phyloP scores from a whole-genome alignment of 2,329 filamentous ascomycete species.

The Colletotrichum liaoningense region DNA sequence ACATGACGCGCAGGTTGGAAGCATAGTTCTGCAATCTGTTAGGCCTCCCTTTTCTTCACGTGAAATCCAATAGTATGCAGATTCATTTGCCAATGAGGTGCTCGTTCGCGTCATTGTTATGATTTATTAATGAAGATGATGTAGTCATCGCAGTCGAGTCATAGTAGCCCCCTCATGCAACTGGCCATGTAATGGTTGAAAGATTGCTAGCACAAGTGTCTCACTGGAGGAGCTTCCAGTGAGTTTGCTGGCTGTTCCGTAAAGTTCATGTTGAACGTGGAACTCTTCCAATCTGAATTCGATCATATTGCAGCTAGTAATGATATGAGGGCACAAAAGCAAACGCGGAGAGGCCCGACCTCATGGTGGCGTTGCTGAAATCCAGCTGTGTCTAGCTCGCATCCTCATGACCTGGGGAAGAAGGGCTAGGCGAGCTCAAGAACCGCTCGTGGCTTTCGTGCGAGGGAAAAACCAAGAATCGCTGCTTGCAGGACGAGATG shows the following conservation, averaged over 20 bases:
- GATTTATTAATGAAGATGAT: too few relatives aligned
- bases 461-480: background rate
- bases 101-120: background rate
- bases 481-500: background rate
- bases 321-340: background rate
- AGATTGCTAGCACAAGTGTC: background rate
- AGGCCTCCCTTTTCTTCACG: constrained; percentile 4
- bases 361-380: background rate
- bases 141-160: background rate
- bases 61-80: background rate
- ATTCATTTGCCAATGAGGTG: too few relatives aligned
- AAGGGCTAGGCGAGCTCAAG: background rate
- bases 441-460: background rate
- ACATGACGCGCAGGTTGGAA: background rate
- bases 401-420: background rate
- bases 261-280: background rate
- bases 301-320: background rate
- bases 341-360: background rate
- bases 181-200: background rate
- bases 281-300: background rate
- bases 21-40: too few relatives aligned
- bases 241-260: background rate
- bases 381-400: background rate
- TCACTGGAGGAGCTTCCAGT: background rate
- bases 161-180: background rate